phyloP scores from a whole-genome alignment of 1,139 yeast species.

The Pichia sp. region DNA sequence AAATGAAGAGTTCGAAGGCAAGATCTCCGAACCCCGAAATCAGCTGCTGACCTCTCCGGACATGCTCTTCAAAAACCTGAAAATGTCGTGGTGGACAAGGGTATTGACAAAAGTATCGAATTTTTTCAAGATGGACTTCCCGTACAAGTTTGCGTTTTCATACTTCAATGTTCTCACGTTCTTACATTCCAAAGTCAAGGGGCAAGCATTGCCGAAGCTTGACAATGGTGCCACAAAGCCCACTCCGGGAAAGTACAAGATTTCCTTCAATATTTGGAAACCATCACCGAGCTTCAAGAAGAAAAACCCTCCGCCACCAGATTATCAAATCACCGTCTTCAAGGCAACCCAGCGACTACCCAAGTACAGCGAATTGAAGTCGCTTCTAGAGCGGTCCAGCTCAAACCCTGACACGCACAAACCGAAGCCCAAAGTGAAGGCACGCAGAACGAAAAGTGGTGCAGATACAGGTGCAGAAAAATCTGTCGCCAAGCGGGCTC shows the following conservation, averaged over 20 bases:
- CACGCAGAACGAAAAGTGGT: conserved; percentile 19
- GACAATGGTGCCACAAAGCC: background rate
- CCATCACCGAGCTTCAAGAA: conserved; percentile 71
- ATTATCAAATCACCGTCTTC: conserved; percentile 64
- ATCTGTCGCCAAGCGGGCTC: conserved; percentile 23
- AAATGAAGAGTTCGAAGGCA: conserved; percentile 17
- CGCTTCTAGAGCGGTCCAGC: conserved; percentile 31
- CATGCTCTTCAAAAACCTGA: conserved; percentile 9
- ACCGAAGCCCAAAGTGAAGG: conserved; percentile 13
- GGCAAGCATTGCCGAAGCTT: conserved; percentile 11
- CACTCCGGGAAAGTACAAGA: conserved; percentile 7
- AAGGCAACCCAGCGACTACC: conserved; percentile 55
- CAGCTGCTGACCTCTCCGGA: conserved; percentile 1
- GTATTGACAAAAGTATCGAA: conserved; percentile 9
- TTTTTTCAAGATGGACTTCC: conserved; percentile 15
- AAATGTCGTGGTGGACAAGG: conserved; percentile 16
- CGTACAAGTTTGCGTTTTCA: conserved; percentile 16
- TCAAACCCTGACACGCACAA: conserved; percentile 16
- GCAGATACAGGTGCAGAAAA: conserved; percentile 22
- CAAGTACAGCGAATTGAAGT: conserved; percentile 37
- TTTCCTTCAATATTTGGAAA: conserved; percentile 75
- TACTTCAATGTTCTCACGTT: conserved; percentile 19
- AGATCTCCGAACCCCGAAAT: conserved; percentile 3
- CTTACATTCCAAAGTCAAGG: conserved; percentile 13
- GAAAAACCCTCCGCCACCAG: conserved; percentile 65